phyloP scores from a whole-genome alignment of 371 early-diverging fungal species.

The Haplosporangium sp. region DNA sequence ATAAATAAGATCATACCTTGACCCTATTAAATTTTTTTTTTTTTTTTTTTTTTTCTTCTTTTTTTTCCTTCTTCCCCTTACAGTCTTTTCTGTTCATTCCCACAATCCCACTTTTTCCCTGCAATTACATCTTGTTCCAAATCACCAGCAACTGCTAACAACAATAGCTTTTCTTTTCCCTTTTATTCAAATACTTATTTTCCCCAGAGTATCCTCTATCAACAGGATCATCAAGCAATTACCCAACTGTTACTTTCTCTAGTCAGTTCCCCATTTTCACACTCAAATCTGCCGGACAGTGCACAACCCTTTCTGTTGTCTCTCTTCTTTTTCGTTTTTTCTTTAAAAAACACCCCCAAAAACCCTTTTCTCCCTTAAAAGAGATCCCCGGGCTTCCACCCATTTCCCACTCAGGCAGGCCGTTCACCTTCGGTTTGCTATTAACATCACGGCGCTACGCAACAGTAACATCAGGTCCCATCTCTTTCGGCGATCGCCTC shows the following conservation, averaged over 20 bases:
- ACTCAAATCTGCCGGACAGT: constrained; percentile 55
- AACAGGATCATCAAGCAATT: constrained; percentile 22
- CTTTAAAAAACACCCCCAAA: constrained; percentile 42
- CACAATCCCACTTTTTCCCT: constrained; percentile 15
- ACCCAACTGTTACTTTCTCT: constrained; percentile 33
- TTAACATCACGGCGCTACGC: constrained; percentile 77
- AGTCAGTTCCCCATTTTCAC: constrained; percentile 24
- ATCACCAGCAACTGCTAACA: neutral
- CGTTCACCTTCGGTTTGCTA: constrained; percentile 59
- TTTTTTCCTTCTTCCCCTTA: constrained; percentile 28
- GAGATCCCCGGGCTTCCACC: constrained; percentile 62
- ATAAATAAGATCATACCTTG: constrained; percentile 16
- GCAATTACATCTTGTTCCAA: neutral
- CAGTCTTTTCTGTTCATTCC: constrained; percentile 43
- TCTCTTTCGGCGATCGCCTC: constrained; percentile 77
- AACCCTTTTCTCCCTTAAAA: constrained; percentile 45
- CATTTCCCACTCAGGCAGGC: constrained; percentile 65
- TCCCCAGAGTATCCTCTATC: constrained; percentile 22
- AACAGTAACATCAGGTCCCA: constrained; percentile 70
- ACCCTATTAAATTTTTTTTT: neutral
- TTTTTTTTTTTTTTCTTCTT: constrained; percentile 5
- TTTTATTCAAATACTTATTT: constrained; percentile 2
- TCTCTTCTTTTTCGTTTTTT: constrained; percentile 40
- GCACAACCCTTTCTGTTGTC: constrained; percentile 39
- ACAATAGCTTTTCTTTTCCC: neutral